Evolutionary conservation across 495 filamentous ascomycete genomes (phyloP).

Genomic region (Bacidia rubella): DNA sequence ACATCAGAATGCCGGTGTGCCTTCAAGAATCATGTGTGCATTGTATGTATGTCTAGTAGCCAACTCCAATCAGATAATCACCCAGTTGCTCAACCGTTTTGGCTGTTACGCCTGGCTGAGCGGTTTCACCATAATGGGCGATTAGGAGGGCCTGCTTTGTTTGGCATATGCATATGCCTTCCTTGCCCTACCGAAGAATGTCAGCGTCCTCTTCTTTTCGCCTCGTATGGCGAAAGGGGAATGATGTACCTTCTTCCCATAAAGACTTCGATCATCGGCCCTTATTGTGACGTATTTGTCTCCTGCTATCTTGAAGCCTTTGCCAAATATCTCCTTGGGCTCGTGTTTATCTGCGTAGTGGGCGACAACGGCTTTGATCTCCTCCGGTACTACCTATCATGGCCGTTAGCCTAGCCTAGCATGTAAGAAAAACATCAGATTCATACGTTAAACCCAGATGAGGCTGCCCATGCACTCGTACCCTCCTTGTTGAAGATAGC

Average conservation of each 20-base stretch:
- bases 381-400: conserved; percentile 39
- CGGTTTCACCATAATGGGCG: conserved; percentile 63
- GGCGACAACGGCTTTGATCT: conserved; percentile 44
- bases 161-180: conserved; percentile 66
- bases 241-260: conserved; percentile 62
- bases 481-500: conserved; percentile 74
- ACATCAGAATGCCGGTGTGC: conserved; percentile 4
- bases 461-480: conserved; percentile 71
- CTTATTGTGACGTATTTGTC: conserved; percentile 61
- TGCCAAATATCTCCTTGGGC: conserved; percentile 32
- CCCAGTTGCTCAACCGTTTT: conserved; percentile 53
- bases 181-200: conserved; percentile 48
- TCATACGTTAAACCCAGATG: conserved; percentile 56
- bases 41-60: conserved; percentile 40
- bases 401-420: background rate
- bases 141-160: conserved; percentile 76
- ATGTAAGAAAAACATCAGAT: background rate
- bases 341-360: conserved; percentile 34
- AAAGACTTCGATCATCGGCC: conserved; percentile 63
- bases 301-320: conserved; percentile 58
- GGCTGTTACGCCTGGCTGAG: conserved; percentile 51
- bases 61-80: conserved; percentile 57
- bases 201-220: background rate
- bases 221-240: background rate
- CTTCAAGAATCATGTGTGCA: background rate